Conservation (phyloP, 768 basidiomycete species). For the Chalciporus chontae region DNA sequence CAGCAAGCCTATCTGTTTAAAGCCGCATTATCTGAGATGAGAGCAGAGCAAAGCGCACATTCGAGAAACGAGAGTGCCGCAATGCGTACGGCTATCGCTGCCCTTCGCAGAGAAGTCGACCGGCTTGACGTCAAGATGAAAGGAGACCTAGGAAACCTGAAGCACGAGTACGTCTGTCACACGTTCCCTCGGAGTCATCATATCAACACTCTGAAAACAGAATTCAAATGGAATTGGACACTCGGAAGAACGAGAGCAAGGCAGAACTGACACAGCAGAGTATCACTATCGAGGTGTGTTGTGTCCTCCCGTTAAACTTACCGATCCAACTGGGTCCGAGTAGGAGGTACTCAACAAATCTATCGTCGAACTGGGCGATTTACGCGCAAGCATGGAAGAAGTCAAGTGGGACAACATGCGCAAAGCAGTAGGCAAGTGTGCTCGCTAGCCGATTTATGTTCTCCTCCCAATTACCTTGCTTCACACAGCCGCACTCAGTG, state of each 20-base stretch:
- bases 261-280: slow-evolving; percentile 81
- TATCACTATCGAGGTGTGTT: slow-evolving; percentile 73
- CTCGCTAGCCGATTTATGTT: not conserved
- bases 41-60: slow-evolving; percentile 78
- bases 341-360: slow-evolving; percentile 77
- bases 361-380: slow-evolving; percentile 69
- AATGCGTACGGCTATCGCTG: slow-evolving; percentile 72
- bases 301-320: not conserved
- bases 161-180: slow-evolving; percentile 75
- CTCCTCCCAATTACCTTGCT: not conserved
- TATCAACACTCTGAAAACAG: slow-evolving; percentile 37
- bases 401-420: slow-evolving; percentile 90
- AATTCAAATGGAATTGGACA: slow-evolving; percentile 95
- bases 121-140: slow-evolving; percentile 86
- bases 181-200: not conserved
- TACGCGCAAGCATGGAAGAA: slow-evolving; percentile 79
- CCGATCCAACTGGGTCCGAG: not conserved
- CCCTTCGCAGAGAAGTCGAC: slow-evolving; percentile 85
- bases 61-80: slow-evolving; percentile 82
- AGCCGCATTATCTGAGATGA: slow-evolving; percentile 87
- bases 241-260: slow-evolving; percentile 86
- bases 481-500: slow-evolving; percentile 53
- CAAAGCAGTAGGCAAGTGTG: slow-evolving; percentile 65
- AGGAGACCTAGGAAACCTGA: slow-evolving; percentile 83
- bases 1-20: slow-evolving; percentile 96